phyloP scores from a whole-genome alignment of 1,139 yeast species.

The Lodderomyces orthopsilosis region DNA sequence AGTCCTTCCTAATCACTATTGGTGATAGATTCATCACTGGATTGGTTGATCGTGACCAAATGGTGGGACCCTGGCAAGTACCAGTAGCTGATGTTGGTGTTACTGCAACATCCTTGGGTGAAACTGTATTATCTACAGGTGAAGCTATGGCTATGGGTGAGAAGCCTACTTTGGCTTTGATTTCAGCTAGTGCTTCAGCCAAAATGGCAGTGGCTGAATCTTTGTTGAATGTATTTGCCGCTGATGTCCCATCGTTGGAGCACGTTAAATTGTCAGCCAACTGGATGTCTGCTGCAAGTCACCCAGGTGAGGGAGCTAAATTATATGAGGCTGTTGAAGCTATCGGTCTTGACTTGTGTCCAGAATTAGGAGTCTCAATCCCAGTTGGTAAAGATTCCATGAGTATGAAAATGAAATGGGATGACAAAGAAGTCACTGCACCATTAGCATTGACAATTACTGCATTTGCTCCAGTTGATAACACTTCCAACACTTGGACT shows the following conservation, averaged over 20 bases:
- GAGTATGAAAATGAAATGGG: constrained; percentile 99
- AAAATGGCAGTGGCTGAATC: constrained; percentile 97
- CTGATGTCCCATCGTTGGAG: constrained; percentile 75
- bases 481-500: constrained; percentile 93
- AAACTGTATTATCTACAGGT: constrained; percentile 68
- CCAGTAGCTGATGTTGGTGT: constrained; percentile 99
- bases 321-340: constrained; percentile 97
- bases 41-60: constrained; percentile 93
- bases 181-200: constrained; percentile 94
- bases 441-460: constrained; percentile 92
- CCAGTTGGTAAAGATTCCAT: constrained; percentile 99
- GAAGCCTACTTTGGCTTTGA: constrained; percentile 85
- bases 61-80: constrained; percentile 99
- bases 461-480: constrained; percentile 83
- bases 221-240: constrained; percentile 81
- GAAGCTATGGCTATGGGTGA: constrained; percentile 99
- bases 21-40: constrained; percentile 98
- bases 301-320: constrained; percentile 93
- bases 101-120: constrained; percentile 87
- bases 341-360: constrained; percentile 91
- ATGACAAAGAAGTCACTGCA: constrained; percentile 84
- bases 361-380: constrained; percentile 83
- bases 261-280: constrained; percentile 89
- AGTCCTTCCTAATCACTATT: constrained; percentile 90
- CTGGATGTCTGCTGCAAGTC: constrained; percentile 99